phyloP scores from a whole-genome alignment of 306 rosid species.

The Vigna radiata region DNA sequence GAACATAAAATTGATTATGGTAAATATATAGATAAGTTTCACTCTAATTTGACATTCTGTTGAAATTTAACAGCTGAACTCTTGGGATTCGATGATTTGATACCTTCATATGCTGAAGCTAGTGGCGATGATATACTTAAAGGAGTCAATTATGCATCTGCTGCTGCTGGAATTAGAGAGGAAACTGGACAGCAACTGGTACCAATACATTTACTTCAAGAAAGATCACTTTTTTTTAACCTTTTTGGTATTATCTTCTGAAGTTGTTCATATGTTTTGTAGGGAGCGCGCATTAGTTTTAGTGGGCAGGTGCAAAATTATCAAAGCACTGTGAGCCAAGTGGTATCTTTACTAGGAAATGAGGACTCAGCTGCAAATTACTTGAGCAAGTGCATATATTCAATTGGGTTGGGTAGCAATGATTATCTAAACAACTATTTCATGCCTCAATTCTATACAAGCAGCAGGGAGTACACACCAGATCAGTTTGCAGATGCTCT shows the following conservation, averaged over 20 bases:
- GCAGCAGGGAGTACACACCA: conserved; percentile 63
- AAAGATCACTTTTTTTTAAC: background rate
- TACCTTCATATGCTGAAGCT: conserved; percentile 63
- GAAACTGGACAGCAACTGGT: conserved; percentile 95
- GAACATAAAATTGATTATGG: conserved; percentile 3
- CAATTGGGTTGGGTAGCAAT: conserved; percentile 91
- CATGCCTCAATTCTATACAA: conserved; percentile 74
- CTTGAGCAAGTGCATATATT: conserved; percentile 78
- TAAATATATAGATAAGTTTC: background rate
- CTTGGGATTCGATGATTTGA: conserved; percentile 62
- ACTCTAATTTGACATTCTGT: conserved; percentile 22
- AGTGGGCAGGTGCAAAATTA: conserved; percentile 83
- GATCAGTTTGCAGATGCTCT: conserved; percentile 72
- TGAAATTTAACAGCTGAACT: conserved; percentile 58
- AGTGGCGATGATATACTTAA: conserved; percentile 66
- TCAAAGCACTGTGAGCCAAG: conserved; percentile 68
- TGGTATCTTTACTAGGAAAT: conserved; percentile 69
- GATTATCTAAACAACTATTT: conserved; percentile 96
- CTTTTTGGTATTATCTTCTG: background rate
- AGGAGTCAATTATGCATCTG: conserved; percentile 95
- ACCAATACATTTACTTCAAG: background rate
- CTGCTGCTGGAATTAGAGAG: conserved; percentile 98
- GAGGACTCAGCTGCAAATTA: conserved; percentile 75
- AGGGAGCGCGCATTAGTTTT: conserved; percentile 83
- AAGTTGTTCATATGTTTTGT: conserved; percentile 23